Evolutionary conservation across 2,329 filamentous ascomycete species (phyloP).

Genomic region (Cylindrodendrum hubeiense): DNA sequence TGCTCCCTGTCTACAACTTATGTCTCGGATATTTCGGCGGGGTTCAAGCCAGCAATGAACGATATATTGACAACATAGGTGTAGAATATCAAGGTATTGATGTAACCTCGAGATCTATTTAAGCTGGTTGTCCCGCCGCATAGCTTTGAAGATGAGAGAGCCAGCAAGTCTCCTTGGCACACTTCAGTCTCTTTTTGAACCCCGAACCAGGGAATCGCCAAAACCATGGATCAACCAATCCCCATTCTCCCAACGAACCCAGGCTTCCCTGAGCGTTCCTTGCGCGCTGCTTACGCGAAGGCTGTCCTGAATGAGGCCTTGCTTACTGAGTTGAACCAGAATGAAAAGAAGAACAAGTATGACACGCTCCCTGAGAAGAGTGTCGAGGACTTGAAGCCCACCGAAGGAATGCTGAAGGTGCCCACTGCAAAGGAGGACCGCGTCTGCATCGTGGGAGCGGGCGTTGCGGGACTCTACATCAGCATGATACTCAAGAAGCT

Average conservation of each 20-base stretch:
- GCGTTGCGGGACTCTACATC: slow-evolving; percentile 26
- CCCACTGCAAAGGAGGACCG: slow-evolving; percentile 1
- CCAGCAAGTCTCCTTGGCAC: neutral
- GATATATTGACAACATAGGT: neutral
- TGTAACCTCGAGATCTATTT: neutral
- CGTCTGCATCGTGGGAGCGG: slow-evolving; percentile 29
- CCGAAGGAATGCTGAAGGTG: neutral
- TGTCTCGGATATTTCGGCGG: neutral
- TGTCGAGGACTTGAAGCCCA: neutral
- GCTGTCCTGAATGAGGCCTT: neutral
- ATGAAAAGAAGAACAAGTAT: too few species aligned
- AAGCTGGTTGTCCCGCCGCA: neutral
- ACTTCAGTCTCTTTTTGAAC: neutral
- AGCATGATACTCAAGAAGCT: slow-evolving; percentile 33
- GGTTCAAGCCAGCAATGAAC: neutral
- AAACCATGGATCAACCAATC: neutral
- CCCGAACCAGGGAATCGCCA: neutral
- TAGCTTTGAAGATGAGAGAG: too few species aligned
- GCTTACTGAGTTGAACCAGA: neutral
- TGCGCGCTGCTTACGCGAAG: neutral
- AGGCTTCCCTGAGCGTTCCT: neutral
- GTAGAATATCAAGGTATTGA: neutral
- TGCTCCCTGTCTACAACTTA: neutral
- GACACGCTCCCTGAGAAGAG: neutral
- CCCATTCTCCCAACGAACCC: neutral